Conservation (phyloP, 2,329 filamentous ascomycete species). For the Botrytis sinoallii region DNA sequence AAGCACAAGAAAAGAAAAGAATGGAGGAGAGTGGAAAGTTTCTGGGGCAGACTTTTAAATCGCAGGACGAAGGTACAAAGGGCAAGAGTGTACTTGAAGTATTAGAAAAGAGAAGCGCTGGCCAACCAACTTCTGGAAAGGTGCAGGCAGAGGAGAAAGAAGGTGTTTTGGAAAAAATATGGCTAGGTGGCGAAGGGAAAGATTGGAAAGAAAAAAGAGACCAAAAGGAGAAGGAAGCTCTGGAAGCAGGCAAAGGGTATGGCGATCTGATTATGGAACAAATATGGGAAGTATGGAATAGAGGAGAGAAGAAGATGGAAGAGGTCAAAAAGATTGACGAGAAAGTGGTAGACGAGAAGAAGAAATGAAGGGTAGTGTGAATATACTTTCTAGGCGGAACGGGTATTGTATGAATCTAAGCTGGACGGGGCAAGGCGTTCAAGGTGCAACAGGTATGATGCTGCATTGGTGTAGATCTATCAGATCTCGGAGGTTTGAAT, state of each 20-base stretch:
- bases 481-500: background rate
- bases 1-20: conserved; percentile 26
- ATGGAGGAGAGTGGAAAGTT: conserved; percentile 16
- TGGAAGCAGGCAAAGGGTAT: conserved; percentile 41
- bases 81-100: conserved; percentile 13
- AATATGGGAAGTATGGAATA: conserved; percentile 48
- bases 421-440: background rate
- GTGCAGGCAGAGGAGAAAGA: conserved; percentile 22
- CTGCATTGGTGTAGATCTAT: background rate
- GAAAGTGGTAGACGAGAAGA: conserved; percentile 25
- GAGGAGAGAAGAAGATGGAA: conserved; percentile 41
- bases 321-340: conserved; percentile 30
- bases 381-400: conserved; percentile 3
- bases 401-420: background rate
- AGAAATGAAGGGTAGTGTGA: conserved; percentile 12
- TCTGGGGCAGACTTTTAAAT: background rate
- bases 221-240: conserved; percentile 35
- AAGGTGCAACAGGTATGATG: background rate
- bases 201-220: conserved; percentile 38
- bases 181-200: conserved; percentile 56
- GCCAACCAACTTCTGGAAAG: conserved; percentile 15
- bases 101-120: conserved; percentile 21
- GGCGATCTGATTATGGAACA: conserved; percentile 44
- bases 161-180: conserved; percentile 47
- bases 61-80: background rate